Evolutionary conservation across 2,329 filamentous ascomycete genomes (phyloP), one percentile per base, ranked within the genome.

Genomic region (Talaromyces sp.): DNA sequence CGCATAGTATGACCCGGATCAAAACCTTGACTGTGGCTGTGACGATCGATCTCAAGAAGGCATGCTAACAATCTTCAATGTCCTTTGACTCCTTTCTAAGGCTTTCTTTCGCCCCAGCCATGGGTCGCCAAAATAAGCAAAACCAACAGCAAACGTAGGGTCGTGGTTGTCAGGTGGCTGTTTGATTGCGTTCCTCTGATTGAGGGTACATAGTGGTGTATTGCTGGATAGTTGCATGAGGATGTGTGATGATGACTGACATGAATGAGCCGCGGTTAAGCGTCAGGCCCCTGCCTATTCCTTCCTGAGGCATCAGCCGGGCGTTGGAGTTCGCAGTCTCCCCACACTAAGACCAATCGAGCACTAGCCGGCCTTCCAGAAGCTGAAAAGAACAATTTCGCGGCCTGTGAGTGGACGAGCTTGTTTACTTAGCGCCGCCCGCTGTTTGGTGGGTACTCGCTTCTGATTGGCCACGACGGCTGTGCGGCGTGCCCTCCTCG

Each of bases 301-400:
- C 48, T 52, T 52, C 48, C 48, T 52, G 48, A 52, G 48, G 48
- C 48, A 52, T 25, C 31, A 22, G 21, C 7, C 35, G 15, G 21
- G 48, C 21, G 31, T 17, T 37, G 25, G 48, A 52, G 28, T 48
- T 48, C n/a, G 43, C 25, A 25, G 48, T 17, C 3, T n/a, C 33
- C 15, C 19, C 13, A 25, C 22, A 13, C 35, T 39, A 37, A 9
- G 19, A 21, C 31, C 22, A 39, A 39, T 11, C 19, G 35, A 21
- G 19, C 33, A n/a, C 11, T n/a, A 13, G 19, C 10, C 43, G n/a
- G n/a, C 7, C 53, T 56, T 56, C 54, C 22, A 56, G 54, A 56
- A 56, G 43, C 43, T 50, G 54, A 40, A 50, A 48, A 50, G 53
- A 56, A 56, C 53, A 40, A 22, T 25, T 22, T 25, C 13, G 13